phyloP scores from a whole-genome alignment of 495 filamentous ascomycete species.

The Poronia punctata region DNA sequence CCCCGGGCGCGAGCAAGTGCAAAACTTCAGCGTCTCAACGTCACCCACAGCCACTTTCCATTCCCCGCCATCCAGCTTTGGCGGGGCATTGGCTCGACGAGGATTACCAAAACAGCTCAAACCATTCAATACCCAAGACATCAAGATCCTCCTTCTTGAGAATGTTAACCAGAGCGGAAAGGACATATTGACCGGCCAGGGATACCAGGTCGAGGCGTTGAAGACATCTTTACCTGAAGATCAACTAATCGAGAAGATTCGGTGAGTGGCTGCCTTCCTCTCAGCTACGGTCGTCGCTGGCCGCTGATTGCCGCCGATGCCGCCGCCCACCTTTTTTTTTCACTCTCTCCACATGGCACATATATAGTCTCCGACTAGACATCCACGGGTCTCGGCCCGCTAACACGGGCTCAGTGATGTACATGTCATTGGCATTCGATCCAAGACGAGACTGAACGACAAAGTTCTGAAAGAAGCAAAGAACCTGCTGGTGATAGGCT shows the following conservation, averaged over 20 bases:
- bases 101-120: conserved; percentile 69
- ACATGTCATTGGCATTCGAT: conserved; percentile 96
- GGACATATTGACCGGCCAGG: conserved; percentile 74
- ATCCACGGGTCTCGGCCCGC: conserved; percentile 6
- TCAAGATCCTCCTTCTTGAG: conserved; percentile 93
- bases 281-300: too few species aligned
- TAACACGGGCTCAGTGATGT: conserved; percentile 58
- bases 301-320: conserved; percentile 1
- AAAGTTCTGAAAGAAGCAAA: conserved; percentile 82
- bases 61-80: conserved; percentile 49
- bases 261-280: conserved; percentile 61
- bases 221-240: conserved; percentile 88
- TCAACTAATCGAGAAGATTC: conserved; percentile 92
- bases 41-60: conserved; percentile 59
- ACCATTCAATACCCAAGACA: conserved; percentile 88
- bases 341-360: too few species aligned
- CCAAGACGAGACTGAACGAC: conserved; percentile 89
- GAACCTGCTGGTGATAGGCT: conserved; percentile 91
- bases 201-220: conserved; percentile 90
- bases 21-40: conserved; percentile 47
- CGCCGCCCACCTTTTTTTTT: conserved; percentile 3
- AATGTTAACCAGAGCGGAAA: conserved; percentile 89
- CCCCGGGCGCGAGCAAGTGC: conserved; percentile 27
- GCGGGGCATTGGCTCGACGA: conserved; percentile 23
- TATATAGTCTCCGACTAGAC: conserved; percentile 9